Conservation (phyloP, 2,329 filamentous ascomycete species). For the Fusarium foetens region DNA sequence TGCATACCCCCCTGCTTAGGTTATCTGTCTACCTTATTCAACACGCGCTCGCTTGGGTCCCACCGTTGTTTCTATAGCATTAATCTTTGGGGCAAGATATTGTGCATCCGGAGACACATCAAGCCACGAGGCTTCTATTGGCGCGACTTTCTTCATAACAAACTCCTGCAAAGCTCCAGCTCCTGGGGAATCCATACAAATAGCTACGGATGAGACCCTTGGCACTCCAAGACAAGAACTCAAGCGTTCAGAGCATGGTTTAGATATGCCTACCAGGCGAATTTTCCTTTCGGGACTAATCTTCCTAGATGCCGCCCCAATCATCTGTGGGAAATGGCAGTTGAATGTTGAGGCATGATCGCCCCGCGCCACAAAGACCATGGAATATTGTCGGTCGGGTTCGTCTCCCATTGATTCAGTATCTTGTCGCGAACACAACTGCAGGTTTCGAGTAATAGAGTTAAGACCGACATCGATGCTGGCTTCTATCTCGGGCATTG, state of each 20-base stretch:
- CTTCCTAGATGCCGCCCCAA: constrained; percentile 60
- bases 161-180: constrained; percentile 67
- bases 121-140: constrained; percentile 66
- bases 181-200: constrained; percentile 66
- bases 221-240: constrained; percentile 68
- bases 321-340: constrained; percentile 68
- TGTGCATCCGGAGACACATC: constrained; percentile 31
- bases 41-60: constrained; percentile 46
- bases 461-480: constrained; percentile 73
- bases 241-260: constrained; percentile 66
- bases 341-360: constrained; percentile 68
- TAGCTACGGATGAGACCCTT: constrained; percentile 71
- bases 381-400: constrained; percentile 53
- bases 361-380: constrained; percentile 68
- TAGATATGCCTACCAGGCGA: constrained; percentile 71
- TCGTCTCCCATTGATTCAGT: background rate
- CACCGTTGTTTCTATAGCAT: constrained; percentile 49
- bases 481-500: constrained; percentile 62
- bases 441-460: constrained; percentile 69
- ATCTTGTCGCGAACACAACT: constrained; percentile 50
- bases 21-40: constrained; percentile 2
- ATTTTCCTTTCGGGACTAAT: constrained; percentile 54
- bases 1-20: background rate
- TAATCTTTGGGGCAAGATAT: constrained; percentile 51
- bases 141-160: constrained; percentile 61